Evolutionary conservation across 225 moss, liverwort and hornwort species (phyloP), one percentile per base, ranked within the genome.

Genomic region (Polytrichum commune): DNA sequence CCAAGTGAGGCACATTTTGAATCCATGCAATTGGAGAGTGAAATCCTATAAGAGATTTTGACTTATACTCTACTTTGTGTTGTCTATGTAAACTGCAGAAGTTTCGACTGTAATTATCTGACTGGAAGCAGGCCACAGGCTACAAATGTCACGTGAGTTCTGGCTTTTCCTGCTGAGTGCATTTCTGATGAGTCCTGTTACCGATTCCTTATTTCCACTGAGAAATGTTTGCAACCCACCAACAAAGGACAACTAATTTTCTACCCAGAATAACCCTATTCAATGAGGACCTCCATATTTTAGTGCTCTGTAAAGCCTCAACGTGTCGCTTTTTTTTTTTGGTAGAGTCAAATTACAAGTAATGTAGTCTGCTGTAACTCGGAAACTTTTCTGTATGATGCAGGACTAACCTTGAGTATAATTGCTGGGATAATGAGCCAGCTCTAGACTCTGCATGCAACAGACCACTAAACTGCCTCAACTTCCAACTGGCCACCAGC

Each of bases 61-160:
- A 46, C 46, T 46, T 46, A 30, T 46, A 7, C 8, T 8, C 32
- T 32, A 46, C 16, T 46, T 46, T 46, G 46, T 46, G 46, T 46
- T 10, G 46, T 46, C 13, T 46, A 46, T 46, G 46, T 46, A 13
- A 46, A 20, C 29, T 75, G 72, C 82, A 86, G 86, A 64, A 26
- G 55, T 26, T 63, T 86, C 54, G 77, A 80, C 62, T 86, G 86
- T 75, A 86, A 86, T 60, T 86, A 86, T 64, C 70, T 86, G 0
- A 53, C 64, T 4, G 86, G 86, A 53, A 1, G 61, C 19, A 73
- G 8, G 67, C 86, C 86, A n/a, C 2, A 77, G 67, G 54, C 55
- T 46, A 0, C 66, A 5, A 79, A 85, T 69, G 76, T 85, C 53
- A n/a, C 74, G 85, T 85, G 76, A 1, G 76, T 72, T 60, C 46